Evolutionary conservation across 2,329 filamentous ascomycete genomes (phyloP), one percentile per base, ranked within the genome.

Genomic region (Curvularia lunata): DNA sequence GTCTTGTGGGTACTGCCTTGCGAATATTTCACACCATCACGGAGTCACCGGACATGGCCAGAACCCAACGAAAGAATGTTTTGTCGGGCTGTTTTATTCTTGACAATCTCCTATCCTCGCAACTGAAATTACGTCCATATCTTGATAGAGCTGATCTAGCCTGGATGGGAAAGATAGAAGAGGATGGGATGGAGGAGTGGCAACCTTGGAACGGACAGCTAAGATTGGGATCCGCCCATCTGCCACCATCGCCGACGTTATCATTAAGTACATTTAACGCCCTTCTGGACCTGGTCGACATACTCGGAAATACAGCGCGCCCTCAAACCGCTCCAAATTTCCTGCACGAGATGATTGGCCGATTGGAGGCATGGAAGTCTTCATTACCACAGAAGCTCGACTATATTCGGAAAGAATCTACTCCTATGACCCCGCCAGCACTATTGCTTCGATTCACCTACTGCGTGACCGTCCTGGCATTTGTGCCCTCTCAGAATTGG

Each of bases 141-240:
- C 77, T 88, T 2, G 76, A 77, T 53, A 70, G 74, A 10, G 78
- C 80, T 10, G 82, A 85, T 51, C 67, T 85, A 30, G 73, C 77
- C 19, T 72, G 74, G 32, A 70, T 81, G 32, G 81, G 82, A 5
- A 74, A 77, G 4, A 76, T 89, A 3, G 81, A 85, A 32, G 87
- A 90, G 71, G 86, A 90, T 66, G 87, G 87, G 0, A 76, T 88
- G 27, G 89, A 91, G 67, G 88, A 91, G 76, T 91, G 88, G 88
- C 86, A 89, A 62, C 85, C 86, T 1, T 91, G 89, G 89, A 79
- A 80, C 25, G 84, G 86, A 16, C 80, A 81, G 54, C 68, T 81
- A 54, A 74, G 77, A 75, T 77, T 25, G 9, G 47, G 23, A 34
- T 16, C 45, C 21, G 45, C 19, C 45, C 48, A 53, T 8, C 55